Evolutionary conservation across 768 basidiomycete genomes (phyloP).

Genomic region (Mycena pura): DNA sequence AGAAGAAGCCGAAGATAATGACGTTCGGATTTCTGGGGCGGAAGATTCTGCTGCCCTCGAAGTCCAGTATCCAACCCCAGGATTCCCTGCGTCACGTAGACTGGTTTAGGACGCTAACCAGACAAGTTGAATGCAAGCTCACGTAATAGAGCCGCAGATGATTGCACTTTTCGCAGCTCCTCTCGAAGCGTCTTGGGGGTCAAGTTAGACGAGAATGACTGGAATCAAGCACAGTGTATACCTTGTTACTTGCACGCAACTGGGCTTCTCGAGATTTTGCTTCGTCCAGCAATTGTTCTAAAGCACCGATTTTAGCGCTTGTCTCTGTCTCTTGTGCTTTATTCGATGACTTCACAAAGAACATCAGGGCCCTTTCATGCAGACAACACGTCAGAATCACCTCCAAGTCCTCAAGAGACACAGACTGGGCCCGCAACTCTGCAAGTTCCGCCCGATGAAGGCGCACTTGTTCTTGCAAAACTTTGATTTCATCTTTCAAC

Average conservation of each 20-base stretch:
- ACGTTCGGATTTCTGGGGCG: slow-evolving; percentile 49
- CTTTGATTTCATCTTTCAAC: slow-evolving; percentile 62
- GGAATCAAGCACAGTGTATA: slow-evolving; percentile 33
- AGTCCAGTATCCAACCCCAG: slow-evolving; percentile 94
- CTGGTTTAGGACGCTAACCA: neutral
- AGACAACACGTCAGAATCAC: slow-evolving; percentile 46
- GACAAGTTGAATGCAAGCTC: neutral
- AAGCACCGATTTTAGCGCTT: slow-evolving; percentile 51
- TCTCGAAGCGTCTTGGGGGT: slow-evolving; percentile 79
- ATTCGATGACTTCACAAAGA: slow-evolving; percentile 37
- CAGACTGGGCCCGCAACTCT: slow-evolving; percentile 60
- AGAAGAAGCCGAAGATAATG: slow-evolving; percentile 42
- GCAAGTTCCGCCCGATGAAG: slow-evolving; percentile 57
- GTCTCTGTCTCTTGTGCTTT: slow-evolving; percentile 53
- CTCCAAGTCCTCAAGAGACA: slow-evolving; percentile 64
- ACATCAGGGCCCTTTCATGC: neutral
- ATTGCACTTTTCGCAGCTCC: slow-evolving; percentile 94
- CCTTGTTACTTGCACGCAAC: slow-evolving; percentile 81
- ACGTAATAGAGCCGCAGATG: slow-evolving; percentile 82
- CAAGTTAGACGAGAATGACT: slow-evolving; percentile 12
- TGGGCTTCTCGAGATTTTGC: slow-evolving; percentile 71
- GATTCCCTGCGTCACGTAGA: slow-evolving; percentile 75
- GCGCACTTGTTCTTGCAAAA: slow-evolving; percentile 54
- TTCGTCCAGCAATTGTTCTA: slow-evolving; percentile 80
- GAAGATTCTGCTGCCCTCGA: slow-evolving; percentile 50